Evolutionary conservation across 2,329 filamentous ascomycete species (phyloP).

Genomic region (Metarhizium album): DNA sequence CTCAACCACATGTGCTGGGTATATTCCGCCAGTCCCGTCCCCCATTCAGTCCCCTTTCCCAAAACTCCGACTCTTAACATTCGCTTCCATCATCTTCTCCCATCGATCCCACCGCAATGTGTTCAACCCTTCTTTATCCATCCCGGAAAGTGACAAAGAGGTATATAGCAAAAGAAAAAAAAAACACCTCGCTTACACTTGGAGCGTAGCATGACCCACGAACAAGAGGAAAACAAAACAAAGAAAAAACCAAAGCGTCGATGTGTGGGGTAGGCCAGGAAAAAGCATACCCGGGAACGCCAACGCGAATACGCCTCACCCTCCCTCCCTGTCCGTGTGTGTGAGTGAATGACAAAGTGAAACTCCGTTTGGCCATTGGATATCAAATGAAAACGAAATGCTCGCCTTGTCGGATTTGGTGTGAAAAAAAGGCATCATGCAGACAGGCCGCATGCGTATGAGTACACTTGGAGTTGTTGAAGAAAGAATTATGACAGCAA

Average conservation of each 20-base stretch:
- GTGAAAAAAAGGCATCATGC: slow-evolving; percentile 1
- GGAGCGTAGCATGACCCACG: not conserved
- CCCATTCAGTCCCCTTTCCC: not conserved
- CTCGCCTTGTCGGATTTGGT: not conserved
- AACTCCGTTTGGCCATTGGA: not conserved
- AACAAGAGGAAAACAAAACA: not conserved
- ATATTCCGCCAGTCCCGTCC: not conserved
- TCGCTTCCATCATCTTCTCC: not conserved
- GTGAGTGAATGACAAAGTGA: not conserved
- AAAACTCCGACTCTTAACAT: not conserved
- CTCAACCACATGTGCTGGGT: not conserved
- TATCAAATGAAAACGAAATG: slow-evolving; percentile 1
- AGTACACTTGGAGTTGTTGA: not conserved
- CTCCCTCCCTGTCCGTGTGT: too few species aligned
- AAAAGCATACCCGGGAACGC: not conserved
- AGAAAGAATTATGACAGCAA: not conserved
- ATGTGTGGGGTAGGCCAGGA: not conserved
- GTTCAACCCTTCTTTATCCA: not conserved
- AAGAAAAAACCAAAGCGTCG: not conserved
- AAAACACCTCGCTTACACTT: slow-evolving; percentile 1
- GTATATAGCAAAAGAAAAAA: slow-evolving; percentile 4
- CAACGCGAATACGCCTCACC: not conserved
- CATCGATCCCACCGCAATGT: not conserved
- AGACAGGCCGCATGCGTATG: not conserved
- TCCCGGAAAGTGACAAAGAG: slow-evolving; percentile 1